Conservation (phyloP, 805 yeast genomes). For the Kazachstania psychrophila region DNA sequence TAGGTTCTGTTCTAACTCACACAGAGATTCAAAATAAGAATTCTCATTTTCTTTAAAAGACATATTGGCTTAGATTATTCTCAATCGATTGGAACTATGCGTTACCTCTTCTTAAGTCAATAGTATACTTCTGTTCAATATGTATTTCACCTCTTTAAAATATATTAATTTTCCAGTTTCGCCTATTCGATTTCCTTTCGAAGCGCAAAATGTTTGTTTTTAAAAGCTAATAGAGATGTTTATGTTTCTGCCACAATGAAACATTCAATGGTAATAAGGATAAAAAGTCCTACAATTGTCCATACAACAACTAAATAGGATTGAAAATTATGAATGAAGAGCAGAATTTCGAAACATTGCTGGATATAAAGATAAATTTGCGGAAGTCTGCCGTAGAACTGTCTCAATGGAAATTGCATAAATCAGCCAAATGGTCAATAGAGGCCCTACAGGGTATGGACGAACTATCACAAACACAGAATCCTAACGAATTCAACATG, state of each 20-base stretch:
- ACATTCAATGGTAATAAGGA: too few relatives aligned
- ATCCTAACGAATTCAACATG: constrained; percentile 10
- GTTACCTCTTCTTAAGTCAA: too few relatives aligned
- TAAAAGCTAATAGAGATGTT: not conserved
- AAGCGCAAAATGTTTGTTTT: too few relatives aligned
- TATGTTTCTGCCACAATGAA: not conserved
- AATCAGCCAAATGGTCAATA: constrained; percentile 75
- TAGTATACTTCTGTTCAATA: not conserved
- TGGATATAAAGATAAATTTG: constrained; percentile 21
- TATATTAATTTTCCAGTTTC: not conserved
- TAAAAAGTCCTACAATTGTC: too few relatives aligned
- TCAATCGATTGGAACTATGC: too few relatives aligned
- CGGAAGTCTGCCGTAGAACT: constrained; percentile 38
- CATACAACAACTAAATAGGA: not conserved
- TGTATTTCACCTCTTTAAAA: too few relatives aligned
- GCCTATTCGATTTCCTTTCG: too few relatives aligned
- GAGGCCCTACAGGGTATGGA: constrained; percentile 66
- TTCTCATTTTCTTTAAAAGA: constrained; percentile 8
- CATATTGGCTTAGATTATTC: too few relatives aligned
- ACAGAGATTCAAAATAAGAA: constrained; percentile 19
- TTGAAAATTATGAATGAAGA: constrained; percentile 3
- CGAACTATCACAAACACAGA: constrained; percentile 1
- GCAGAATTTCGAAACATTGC: constrained; percentile 4
- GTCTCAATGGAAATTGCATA: constrained; percentile 49
- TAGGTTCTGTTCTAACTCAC: constrained; percentile 20